Percentiles rank a stretch among this genome's conserved stretches.
phyloP scores from a whole-genome alignment of 352 stramenopile species.

The Bremia lactucae region DNA sequence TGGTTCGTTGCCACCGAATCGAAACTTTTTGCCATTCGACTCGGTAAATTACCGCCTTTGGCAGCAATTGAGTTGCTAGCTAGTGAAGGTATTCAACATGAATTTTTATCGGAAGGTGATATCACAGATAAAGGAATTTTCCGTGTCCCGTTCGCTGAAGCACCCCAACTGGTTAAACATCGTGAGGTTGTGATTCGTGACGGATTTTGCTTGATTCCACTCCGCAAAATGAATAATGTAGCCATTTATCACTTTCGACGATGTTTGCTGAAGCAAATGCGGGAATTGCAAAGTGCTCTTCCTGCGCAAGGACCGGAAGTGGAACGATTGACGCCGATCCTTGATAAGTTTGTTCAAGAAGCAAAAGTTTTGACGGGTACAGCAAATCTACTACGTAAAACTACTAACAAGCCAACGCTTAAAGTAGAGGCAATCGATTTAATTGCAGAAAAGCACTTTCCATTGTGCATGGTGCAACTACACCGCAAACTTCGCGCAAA shows the following conservation, averaged over 20 bases:
- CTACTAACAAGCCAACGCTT: constrained; percentile 3
- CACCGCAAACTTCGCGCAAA: constrained; percentile 60
- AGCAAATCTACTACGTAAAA: constrained; percentile 1
- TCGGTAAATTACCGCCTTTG: constrained; percentile 14
- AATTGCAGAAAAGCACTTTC: constrained; percentile 45
- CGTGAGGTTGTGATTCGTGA: constrained; percentile 33
- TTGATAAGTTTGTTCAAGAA: constrained; percentile 27
- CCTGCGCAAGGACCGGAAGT: constrained; percentile 22
- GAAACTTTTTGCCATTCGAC: constrained; percentile 26
- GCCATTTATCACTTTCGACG: constrained; percentile 31
- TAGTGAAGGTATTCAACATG: constrained; percentile 24
- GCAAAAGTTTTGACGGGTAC: constrained; percentile 16
- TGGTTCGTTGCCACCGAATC: constrained; percentile 50
- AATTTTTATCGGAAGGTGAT: constrained; percentile 9
- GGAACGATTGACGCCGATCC: constrained; percentile 25
- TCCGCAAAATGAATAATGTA: constrained; percentile 24
- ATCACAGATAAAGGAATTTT: constrained; percentile 18
- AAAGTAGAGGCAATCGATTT: constrained; percentile 55
- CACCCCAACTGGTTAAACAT: constrained; percentile 23
- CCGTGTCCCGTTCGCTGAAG: constrained; percentile 42
- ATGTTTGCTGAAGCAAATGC: constrained; percentile 25
- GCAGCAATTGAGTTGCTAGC: constrained; percentile 21
- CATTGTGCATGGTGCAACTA: constrained; percentile 71
- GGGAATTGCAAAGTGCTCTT: constrained; percentile 32
- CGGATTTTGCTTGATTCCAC: constrained; percentile 38